These are phyloP conservation scores for Dictyostelium capitatum DNA, from an alignment of 78 protist genomes.

Conservation along the genomic window DNA sequence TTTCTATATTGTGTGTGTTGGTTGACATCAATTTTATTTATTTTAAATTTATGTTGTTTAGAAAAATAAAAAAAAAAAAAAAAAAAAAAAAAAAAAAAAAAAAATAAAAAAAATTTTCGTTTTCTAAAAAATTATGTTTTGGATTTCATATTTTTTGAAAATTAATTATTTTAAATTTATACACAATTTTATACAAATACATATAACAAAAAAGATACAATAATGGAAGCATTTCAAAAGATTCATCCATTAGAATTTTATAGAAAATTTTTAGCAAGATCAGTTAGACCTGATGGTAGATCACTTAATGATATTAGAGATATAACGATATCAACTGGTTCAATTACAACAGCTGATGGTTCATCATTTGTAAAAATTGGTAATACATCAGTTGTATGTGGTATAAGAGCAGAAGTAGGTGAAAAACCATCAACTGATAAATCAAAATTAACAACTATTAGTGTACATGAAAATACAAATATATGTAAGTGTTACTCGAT, in stretches of 20 bases:
- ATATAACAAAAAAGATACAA: background rate
- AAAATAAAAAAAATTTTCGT: background rate
- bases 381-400: conserved; percentile 76
- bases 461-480: background rate
- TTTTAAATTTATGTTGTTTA: too few relatives aligned
- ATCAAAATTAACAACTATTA: background rate
- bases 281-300: conserved; percentile 88
- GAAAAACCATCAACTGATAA: conserved; percentile 16
- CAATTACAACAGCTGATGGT: conserved; percentile 70
- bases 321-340: conserved; percentile 56
- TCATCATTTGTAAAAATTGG: conserved; percentile 83
- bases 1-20: too few relatives aligned
- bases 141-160: background rate
- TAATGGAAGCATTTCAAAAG: conserved; percentile 88
- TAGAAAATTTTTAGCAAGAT: conserved; percentile 77
- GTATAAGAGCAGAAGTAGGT: conserved; percentile 75
- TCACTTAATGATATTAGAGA: conserved; percentile 42
- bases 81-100: background rate
- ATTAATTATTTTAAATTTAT: background rate
- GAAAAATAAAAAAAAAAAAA: too few relatives aligned
- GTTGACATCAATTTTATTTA: too few relatives aligned
- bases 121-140: background rate
- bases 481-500: background rate
- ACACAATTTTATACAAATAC: too few relatives aligned
- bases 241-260: conserved; percentile 83